phyloP scores from a whole-genome alignment of 163 green algal genomes.

The Chloroidium sp. region DNA sequence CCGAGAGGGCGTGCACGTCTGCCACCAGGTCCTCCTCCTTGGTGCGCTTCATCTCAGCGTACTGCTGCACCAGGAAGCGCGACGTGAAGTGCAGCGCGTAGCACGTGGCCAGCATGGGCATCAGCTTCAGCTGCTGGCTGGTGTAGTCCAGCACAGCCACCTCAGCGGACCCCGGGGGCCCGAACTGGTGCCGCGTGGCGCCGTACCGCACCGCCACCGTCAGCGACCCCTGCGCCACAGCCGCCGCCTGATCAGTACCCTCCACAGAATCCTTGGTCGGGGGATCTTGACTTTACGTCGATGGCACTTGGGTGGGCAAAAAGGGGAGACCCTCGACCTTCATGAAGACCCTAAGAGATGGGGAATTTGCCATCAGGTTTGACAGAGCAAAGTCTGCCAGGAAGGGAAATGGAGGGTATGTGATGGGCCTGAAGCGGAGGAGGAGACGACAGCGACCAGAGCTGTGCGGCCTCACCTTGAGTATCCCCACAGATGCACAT shows the following conservation, averaged over 20 bases:
- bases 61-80: conserved; percentile 53
- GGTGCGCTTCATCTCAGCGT: conserved; percentile 70
- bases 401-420: too few relatives aligned
- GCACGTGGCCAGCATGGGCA: conserved; percentile 67
- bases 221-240: conserved; percentile 40
- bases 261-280: background rate
- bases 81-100: conserved; percentile 67
- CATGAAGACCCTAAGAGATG: background rate
- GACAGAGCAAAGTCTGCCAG: too few relatives aligned
- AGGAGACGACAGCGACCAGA: too few relatives aligned
- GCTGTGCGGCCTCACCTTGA: conserved; percentile 30
- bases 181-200: conserved; percentile 77
- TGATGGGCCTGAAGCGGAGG: too few relatives aligned
- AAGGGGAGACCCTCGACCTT: too few relatives aligned
- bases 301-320: too few relatives aligned
- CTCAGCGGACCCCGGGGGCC: conserved; percentile 58
- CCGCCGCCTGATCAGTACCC: background rate
- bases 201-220: conserved; percentile 75
- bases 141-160: conserved; percentile 80
- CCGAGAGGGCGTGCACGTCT: conserved; percentile 67
- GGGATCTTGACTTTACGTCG: too few relatives aligned
- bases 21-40: conserved; percentile 63
- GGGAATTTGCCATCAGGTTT: background rate
- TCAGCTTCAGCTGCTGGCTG: conserved; percentile 66
- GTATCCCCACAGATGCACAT: conserved; percentile 54